phyloP scores from a whole-genome alignment of 768 basidiomycete genomes.

The Gymnopilus junonius region DNA sequence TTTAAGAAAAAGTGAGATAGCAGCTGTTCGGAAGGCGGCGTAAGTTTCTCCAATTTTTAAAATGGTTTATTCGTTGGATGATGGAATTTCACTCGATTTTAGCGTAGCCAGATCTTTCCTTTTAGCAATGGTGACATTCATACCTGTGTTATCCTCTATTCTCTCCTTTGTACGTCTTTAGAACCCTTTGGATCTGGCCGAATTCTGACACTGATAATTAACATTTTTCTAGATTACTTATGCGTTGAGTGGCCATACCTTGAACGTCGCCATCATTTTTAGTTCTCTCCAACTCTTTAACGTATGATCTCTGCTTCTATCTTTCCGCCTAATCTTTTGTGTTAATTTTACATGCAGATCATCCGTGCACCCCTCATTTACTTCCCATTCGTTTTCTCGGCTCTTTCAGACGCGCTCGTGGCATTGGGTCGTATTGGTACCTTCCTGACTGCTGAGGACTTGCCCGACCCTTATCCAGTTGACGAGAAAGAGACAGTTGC shows the following conservation, averaged over 20 bases:
- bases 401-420: conserved; percentile 53
- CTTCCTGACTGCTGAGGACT: conserved; percentile 60
- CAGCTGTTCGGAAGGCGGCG: conserved; percentile 42
- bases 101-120: conserved; percentile 43
- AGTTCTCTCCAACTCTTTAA: conserved; percentile 64
- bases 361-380: conserved; percentile 59
- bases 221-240: conserved; percentile 57
- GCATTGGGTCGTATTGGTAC: conserved; percentile 54
- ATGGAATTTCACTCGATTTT: background rate
- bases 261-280: conserved; percentile 62
- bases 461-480: conserved; percentile 49
- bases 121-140: conserved; percentile 49
- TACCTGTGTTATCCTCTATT: conserved; percentile 56
- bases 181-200: no score
- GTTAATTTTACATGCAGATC: no score
- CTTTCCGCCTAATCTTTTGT: no score
- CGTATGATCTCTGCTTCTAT: conserved; percentile 28
- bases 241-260: conserved; percentile 55
- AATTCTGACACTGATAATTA: background rate
- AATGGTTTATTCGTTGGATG: background rate
- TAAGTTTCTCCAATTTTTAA: conserved; percentile 25
- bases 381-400: conserved; percentile 58
- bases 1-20: conserved; percentile 44
- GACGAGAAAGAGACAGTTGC: conserved; percentile 42
- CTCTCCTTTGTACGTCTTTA: conserved; percentile 57